Evolutionary conservation across 225 moss, liverwort and hornwort species (phyloP).

Genomic region (Bryoerythrophyllum caledonicum): DNA sequence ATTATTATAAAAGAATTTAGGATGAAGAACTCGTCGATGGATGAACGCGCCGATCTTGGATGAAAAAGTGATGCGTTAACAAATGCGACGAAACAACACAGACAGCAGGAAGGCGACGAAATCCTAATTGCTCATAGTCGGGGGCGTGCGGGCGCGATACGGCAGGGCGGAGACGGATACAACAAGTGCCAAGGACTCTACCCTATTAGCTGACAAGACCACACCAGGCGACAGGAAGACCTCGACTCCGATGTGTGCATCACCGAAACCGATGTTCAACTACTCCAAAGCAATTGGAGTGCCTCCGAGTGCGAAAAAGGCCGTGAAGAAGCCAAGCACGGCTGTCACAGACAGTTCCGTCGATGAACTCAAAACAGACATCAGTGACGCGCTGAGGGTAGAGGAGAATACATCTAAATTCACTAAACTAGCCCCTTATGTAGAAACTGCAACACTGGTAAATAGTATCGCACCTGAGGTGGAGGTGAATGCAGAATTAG

Average conservation of each 20-base stretch:
- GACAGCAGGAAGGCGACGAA: too few relatives aligned
- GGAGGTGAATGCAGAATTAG: too few relatives aligned
- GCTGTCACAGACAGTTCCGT: conserved; percentile 2
- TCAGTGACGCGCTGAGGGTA: background rate
- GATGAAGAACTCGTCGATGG: too few relatives aligned
- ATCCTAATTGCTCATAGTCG: too few relatives aligned
- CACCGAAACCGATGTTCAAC: conserved; percentile 31
- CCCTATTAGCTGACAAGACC: too few relatives aligned
- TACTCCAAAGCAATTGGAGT: conserved; percentile 39
- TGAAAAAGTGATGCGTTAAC: too few relatives aligned
- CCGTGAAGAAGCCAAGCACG: background rate
- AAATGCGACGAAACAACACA: too few relatives aligned
- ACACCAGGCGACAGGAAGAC: background rate
- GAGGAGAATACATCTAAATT: background rate
- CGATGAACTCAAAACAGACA: conserved; percentile 10
- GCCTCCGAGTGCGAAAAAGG: conserved; percentile 22
- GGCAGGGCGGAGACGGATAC: too few relatives aligned
- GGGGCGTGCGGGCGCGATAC: too few relatives aligned
- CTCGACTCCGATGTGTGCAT: conserved; percentile 6
- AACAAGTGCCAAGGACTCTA: background rate
- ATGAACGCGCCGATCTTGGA: too few relatives aligned
- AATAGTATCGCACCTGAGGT: too few relatives aligned
- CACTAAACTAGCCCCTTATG: background rate
- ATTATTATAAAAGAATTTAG: too few relatives aligned
- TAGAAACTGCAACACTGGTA: background rate